Conservation (phyloP, 805 yeast species). For the Vanderwaltozyma verrucispora region DNA sequence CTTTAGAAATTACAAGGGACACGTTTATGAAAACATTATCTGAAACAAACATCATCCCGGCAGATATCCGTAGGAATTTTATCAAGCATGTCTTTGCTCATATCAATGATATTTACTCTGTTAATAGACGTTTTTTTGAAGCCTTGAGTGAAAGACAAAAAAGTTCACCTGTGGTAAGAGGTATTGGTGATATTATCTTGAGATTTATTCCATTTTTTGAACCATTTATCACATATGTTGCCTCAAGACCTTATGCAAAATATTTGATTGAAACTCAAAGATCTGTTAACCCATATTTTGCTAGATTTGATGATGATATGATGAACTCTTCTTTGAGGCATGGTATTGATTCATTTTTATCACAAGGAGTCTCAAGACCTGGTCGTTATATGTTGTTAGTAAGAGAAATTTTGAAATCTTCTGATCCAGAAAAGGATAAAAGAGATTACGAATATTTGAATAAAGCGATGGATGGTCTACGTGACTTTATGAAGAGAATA, state of each 20-base stretch:
- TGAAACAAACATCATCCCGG: conserved; percentile 79
- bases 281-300: conserved; percentile 79
- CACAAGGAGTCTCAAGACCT: conserved; percentile 92
- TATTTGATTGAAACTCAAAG: conserved; percentile 92
- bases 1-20: conserved; percentile 84
- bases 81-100: conserved; percentile 87
- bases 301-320: conserved; percentile 84
- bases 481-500: conserved; percentile 57
- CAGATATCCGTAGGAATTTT: conserved; percentile 80
- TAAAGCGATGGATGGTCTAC: conserved; percentile 65
- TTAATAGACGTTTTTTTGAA: conserved; percentile 79
- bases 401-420: conserved; percentile 75
- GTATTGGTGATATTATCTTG: conserved; percentile 78
- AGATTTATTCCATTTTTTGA: conserved; percentile 81
- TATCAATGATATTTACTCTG: conserved; percentile 73
- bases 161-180: conserved; percentile 71
- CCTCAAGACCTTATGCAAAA: conserved; percentile 89
- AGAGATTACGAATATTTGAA: conserved; percentile 39
- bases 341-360: conserved; percentile 84
- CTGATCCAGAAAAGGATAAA: conserved; percentile 60
- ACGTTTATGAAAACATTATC: conserved; percentile 88
- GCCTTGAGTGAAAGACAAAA: conserved; percentile 82
- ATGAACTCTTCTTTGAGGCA: conserved; percentile 47
- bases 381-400: conserved; percentile 86
- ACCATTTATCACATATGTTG: conserved; percentile 88